A percentile compares a stretch with the other conserved stretches of the same genome.
Conservation (phyloP, 148 eudicot genomes). For the Pharnaceum exiguum region DNA sequence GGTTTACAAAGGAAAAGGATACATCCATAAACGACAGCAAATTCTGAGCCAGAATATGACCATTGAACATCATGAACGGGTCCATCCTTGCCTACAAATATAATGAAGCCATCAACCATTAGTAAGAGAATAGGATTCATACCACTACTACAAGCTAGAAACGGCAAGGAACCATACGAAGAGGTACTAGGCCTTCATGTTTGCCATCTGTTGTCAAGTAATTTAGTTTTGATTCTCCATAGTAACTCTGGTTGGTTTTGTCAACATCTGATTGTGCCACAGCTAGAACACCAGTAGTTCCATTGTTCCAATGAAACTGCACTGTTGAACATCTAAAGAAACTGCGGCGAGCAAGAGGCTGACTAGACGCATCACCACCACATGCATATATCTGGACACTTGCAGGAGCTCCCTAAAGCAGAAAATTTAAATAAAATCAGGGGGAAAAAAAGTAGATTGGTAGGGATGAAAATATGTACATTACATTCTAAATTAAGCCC, state of each 20-base stretch:
- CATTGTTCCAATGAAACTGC: constrained; percentile 77
- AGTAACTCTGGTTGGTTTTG: constrained; percentile 97
- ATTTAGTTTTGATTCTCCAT: constrained; percentile 90
- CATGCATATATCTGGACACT: constrained; percentile 84
- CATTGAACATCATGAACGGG: constrained; percentile 98
- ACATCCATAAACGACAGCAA: constrained; percentile 99
- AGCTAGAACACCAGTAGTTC: constrained; percentile 82
- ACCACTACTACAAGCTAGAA: background rate
- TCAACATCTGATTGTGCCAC: constrained; percentile 97
- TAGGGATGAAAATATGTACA: background rate
- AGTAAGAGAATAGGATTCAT: constrained; percentile 1
- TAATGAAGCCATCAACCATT: constrained; percentile 14
- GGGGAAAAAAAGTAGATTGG: background rate
- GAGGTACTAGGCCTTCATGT: constrained; percentile 90
- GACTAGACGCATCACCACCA: constrained; percentile 52
- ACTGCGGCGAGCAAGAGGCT: constrained; percentile 86
- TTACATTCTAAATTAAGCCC: background rate
- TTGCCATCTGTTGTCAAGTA: constrained; percentile 88
- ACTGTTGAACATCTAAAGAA: constrained; percentile 91
- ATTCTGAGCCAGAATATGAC: constrained; percentile 84
- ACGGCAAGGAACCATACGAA: constrained; percentile 43
- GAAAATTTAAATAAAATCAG: constrained; percentile 1
- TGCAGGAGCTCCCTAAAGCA: constrained; percentile 85
- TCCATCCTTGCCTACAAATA: constrained; percentile 81
- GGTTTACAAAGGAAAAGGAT: constrained; percentile 51